Evolutionary conservation across 768 basidiomycete species (phyloP).

Genomic region (Hysterangium stoloniferum): DNA sequence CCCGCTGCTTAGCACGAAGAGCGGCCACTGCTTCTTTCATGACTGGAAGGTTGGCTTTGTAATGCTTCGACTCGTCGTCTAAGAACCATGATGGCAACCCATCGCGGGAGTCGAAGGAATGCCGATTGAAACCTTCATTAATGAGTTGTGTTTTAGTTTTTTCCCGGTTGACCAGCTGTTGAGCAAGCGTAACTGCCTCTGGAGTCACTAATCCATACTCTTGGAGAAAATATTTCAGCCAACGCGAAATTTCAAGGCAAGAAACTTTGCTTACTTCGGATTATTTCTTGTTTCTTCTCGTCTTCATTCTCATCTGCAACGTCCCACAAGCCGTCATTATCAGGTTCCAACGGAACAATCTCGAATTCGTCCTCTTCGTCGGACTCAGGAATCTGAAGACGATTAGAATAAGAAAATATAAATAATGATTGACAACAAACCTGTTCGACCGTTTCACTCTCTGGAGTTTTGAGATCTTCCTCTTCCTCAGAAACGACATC

Average conservation of each 20-base stretch:
- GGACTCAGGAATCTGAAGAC: conserved; percentile 11
- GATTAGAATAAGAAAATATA: too few relatives aligned
- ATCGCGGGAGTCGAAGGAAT: conserved; percentile 87
- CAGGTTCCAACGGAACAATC: conserved; percentile 54
- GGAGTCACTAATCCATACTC: conserved; percentile 79
- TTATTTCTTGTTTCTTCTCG: conserved; percentile 52
- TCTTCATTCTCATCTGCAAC: conserved; percentile 72
- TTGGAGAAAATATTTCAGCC: conserved; percentile 23
- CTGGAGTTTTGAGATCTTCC: conserved; percentile 19
- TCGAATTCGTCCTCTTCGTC: conserved; percentile 58
- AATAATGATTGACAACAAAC: neutral
- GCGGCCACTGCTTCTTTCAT: conserved; percentile 90
- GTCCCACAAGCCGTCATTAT: conserved; percentile 72
- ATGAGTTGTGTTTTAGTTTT: conserved; percentile 83
- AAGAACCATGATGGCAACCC: conserved; percentile 93
- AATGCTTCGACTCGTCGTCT: conserved; percentile 89
- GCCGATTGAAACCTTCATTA: conserved; percentile 93
- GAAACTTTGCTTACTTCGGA: conserved; percentile 47
- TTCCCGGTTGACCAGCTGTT: conserved; percentile 83
- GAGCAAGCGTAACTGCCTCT: conserved; percentile 88
- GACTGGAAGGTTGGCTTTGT: conserved; percentile 92
- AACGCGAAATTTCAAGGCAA: neutral
- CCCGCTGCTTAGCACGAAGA: conserved; percentile 83
- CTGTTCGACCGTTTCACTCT: conserved; percentile 4
- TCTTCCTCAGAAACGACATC: conserved; percentile 24